Percentiles rank a stretch among this genome's conserved stretches.
Evolutionary conservation across 164 flowering plant genomes (phyloP).

Genomic region (Echeveria elegans): DNA sequence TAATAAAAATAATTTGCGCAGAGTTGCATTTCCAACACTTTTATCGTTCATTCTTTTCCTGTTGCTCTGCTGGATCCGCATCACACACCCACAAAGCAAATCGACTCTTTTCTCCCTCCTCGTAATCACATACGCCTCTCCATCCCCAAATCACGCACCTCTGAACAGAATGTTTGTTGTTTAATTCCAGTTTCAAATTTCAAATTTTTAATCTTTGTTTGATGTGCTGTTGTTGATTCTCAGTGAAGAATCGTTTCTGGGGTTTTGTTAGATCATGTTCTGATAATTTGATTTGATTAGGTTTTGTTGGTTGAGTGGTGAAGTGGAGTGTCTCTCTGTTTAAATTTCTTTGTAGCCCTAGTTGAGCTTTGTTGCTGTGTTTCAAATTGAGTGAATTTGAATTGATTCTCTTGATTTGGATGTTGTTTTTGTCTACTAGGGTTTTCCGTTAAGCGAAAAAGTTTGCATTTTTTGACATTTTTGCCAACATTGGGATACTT

Average conservation of each 20-base stretch:
- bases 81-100: neutral
- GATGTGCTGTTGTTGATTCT: neutral
- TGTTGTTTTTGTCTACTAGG: neutral
- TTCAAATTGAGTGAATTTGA: neutral
- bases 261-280: neutral
- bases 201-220: neutral
- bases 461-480: neutral
- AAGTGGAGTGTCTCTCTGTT: neutral
- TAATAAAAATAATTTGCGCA: too few relatives aligned
- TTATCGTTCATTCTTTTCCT: neutral
- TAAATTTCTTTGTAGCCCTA: neutral
- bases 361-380: neutral
- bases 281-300: neutral
- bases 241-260: neutral
- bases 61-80: conserved; percentile 6
- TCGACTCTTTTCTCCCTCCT: neutral
- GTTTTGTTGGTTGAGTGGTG: neutral
- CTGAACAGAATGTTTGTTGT: neutral
- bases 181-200: neutral
- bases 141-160: neutral
- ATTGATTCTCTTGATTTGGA: neutral
- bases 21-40: too few relatives aligned
- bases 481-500: neutral
- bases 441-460: neutral
- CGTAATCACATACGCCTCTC: neutral